A percentile compares a stretch with the other conserved stretches of the same genome.
These are phyloP conservation scores for Apophysomyces trapeziformis DNA, from an alignment of 371 early-diverging fungal genomes.

Conservation along the genomic window DNA sequence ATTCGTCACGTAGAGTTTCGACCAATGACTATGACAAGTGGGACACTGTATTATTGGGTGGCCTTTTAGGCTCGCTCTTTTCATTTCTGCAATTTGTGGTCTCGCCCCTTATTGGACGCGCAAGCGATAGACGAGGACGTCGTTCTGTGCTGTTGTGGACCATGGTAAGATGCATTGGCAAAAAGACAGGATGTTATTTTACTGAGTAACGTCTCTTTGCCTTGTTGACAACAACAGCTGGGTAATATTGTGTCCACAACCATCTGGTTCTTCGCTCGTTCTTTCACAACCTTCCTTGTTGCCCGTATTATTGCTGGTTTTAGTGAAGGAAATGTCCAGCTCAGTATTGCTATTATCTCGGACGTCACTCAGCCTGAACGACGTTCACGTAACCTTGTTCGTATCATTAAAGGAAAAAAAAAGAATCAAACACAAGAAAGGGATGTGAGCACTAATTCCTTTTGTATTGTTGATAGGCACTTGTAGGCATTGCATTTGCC, in stretches of 20 bases:
- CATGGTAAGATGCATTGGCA: conserved; percentile 61
- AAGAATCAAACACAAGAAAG: background rate
- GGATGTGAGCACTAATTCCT: background rate
- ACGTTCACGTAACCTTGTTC: conserved; percentile 64
- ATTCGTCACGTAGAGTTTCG: conserved; percentile 19
- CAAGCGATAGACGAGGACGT: conserved; percentile 86
- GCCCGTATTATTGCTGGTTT: conserved; percentile 93
- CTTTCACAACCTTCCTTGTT: conserved; percentile 82
- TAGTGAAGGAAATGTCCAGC: conserved; percentile 96
- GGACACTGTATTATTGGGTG: conserved; percentile 95
- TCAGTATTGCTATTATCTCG: conserved; percentile 93
- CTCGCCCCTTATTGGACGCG: conserved; percentile 84
- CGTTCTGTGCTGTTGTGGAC: conserved; percentile 82
- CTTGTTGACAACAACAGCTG: conserved; percentile 45
- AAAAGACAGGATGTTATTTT: background rate
- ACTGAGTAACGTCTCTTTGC: background rate
- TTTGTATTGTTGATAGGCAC: conserved; percentile 59
- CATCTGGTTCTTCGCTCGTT: conserved; percentile 86
- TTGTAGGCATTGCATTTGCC: conserved; percentile 96
- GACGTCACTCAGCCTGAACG: conserved; percentile 85
- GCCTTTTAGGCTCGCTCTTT: conserved; percentile 90
- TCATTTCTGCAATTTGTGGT: conserved; percentile 93
- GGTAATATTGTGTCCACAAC: conserved; percentile 88
- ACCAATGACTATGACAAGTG: conserved; percentile 41
- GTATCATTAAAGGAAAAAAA: background rate